Percentiles rank a stretch among this genome's conserved stretches.
Evolutionary conservation across 1,284 basidiomycete genomes (phyloP).

Genomic region (Leccinum solheimii): DNA sequence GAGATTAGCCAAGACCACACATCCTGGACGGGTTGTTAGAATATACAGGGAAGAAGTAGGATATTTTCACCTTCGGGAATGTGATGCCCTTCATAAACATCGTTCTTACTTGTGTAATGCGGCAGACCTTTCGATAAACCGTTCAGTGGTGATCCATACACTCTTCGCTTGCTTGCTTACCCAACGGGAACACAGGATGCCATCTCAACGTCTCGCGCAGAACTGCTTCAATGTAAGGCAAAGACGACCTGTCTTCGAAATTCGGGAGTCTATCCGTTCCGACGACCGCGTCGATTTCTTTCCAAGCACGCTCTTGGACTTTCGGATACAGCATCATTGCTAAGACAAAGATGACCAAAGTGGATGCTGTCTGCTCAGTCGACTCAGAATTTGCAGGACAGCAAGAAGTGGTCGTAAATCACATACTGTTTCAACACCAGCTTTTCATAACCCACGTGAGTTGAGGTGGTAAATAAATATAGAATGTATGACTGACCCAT

Average conservation of each 20-base stretch:
- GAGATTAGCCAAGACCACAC: constrained; percentile 31
- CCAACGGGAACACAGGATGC: constrained; percentile 36
- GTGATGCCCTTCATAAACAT: constrained; percentile 28
- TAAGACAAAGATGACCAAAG: constrained; percentile 36
- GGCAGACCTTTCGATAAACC: constrained; percentile 25
- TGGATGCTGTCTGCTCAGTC: constrained; percentile 31
- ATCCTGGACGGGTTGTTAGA: constrained; percentile 28
- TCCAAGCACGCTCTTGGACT: constrained; percentile 40
- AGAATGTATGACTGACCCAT: constrained; percentile 25
- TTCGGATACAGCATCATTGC: constrained; percentile 42
- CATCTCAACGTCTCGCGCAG: constrained; percentile 44
- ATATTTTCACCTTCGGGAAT: constrained; percentile 29
- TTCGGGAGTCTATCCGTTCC: constrained; percentile 42
- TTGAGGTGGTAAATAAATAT: not conserved
- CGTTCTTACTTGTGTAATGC: constrained; percentile 26
- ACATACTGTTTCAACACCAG: constrained; percentile 34
- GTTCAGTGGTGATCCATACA: not conserved
- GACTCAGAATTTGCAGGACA: constrained; percentile 1
- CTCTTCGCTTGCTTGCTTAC: constrained; percentile 12
- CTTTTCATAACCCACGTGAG: constrained; percentile 18
- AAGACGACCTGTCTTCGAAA: constrained; percentile 38
- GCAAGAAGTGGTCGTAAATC: not conserved
- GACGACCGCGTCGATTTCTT: constrained; percentile 43
- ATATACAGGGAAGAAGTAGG: not conserved
- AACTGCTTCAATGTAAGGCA: constrained; percentile 43